Percentiles rank a stretch among this genome's conserved stretches.
Conservation (phyloP, 2,329 filamentous ascomycete genomes). For the Ascochyta koolunga region DNA sequence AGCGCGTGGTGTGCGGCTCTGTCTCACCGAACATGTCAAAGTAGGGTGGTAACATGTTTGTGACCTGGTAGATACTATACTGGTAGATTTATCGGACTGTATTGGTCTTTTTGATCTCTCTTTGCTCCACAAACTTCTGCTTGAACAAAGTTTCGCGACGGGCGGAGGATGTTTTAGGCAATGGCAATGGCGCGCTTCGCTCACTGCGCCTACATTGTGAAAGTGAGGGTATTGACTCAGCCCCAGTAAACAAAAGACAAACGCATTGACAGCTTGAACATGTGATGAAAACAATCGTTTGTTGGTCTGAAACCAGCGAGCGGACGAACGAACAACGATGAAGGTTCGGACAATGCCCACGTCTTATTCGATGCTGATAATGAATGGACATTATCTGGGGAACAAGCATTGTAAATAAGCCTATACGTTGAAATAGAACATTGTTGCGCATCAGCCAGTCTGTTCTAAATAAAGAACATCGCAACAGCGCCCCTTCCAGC, state of each 20-base stretch:
- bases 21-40: slow-evolving; percentile 30
- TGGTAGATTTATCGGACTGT: background rate
- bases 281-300: background rate
- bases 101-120: background rate
- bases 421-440: background rate
- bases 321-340: background rate
- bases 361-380: background rate
- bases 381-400: background rate
- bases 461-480: slow-evolving; percentile 34
- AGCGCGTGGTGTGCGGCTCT: slow-evolving; percentile 28
- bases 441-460: background rate
- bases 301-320: background rate
- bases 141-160: background rate
- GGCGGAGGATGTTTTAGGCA: background rate
- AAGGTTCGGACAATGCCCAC: background rate
- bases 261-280: background rate
- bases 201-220: background rate
- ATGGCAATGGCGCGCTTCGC: background rate
- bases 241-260: background rate
- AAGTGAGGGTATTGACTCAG: background rate
- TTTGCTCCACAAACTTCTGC: background rate
- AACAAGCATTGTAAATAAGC: background rate
- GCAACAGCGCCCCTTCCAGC: slow-evolving; percentile 38
- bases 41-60: slow-evolving; percentile 10
- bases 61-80: background rate